Base-by-base conservation (phyloP, 2,329 filamentous ascomycete genomes). In the Calonectria pteridis region DNA sequence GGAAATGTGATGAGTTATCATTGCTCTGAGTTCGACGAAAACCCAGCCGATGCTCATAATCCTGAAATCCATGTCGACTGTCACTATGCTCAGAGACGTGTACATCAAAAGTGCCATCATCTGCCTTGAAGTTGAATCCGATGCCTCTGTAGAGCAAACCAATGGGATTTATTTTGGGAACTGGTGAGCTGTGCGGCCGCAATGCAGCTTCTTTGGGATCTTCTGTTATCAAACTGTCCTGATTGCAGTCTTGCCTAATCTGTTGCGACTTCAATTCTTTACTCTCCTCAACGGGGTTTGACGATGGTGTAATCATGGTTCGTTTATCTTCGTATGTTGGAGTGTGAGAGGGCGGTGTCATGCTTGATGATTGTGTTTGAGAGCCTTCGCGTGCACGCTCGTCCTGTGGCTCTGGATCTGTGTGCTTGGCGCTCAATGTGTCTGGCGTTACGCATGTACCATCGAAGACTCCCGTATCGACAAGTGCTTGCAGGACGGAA, bases 271-370 rank as follows among this genome's bases (percentile, higher is more conserved):
- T 20, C 14, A 23, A n/a, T 26, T 35, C 26, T 13, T 58, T 50
- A 10, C 51, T 33, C 11, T 28, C 43, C 50, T 11, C 14, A 29
- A 13, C 50, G 6, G n/a, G 46, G 50, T 58, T 59, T 40, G 29
- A 43, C 26, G 9, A 53, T 51, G 76, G 67, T 18, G 74, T 76
- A 6, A 76, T 75, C 73, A 78, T 78, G 9, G 74, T 63, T 2
- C 76, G 75, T 26, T 78, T 77, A 58, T 81, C 77, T 46, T 78
- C 40, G 49, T 79, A 79, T 40, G n/a, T 23, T 29, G 67, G 28
- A 20, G 20, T 14, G 10, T 20, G 33, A 26, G 43, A 20, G 18
- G n/a, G 16, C 3, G 31, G n/a, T n/a, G 23, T 14, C 35, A 2
- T 35, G 29, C 29, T 49, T 33, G 35, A 6, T 31, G 26, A n/a